These are phyloP conservation scores for Phytopythium delawarense DNA, from an alignment of 352 stramenopile species.

Conservation along the genomic window DNA sequence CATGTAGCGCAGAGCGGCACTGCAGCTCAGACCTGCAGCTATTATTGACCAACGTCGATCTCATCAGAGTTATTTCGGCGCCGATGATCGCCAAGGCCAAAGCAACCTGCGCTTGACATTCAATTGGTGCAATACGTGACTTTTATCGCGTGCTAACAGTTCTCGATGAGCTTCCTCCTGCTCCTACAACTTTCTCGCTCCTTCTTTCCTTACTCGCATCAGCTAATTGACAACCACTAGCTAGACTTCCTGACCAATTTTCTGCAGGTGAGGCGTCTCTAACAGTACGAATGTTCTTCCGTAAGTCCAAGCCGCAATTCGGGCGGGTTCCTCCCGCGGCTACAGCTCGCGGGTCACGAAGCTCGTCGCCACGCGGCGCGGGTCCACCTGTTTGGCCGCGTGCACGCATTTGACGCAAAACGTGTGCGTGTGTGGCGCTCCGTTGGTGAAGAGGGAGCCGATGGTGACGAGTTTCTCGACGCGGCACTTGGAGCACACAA, in stretches of 20 bases:
- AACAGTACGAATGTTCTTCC: not conserved
- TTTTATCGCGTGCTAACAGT: not conserved
- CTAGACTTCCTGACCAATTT: not conserved
- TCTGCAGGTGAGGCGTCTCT: not conserved
- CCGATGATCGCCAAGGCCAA: too few relatives aligned
- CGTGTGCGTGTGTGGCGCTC: not conserved
- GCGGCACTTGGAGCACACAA: constrained; percentile 10
- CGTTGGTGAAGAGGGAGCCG: not conserved
- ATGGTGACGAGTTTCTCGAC: constrained; percentile 2
- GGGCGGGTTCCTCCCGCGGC: not conserved
- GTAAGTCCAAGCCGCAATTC: not conserved
- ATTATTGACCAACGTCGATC: not conserved
- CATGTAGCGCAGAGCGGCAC: not conserved
- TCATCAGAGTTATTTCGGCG: not conserved
- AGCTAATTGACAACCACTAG: not conserved
- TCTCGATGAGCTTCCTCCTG: not conserved
- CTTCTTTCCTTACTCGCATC: not conserved
- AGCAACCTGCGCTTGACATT: too few relatives aligned
- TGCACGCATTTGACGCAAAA: constrained; percentile 8
- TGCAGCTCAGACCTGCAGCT: not conserved
- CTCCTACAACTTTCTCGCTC: not conserved
- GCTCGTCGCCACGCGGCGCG: not conserved
- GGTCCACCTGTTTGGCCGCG: constrained; percentile 1
- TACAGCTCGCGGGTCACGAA: not conserved
- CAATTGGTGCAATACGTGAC: too few relatives aligned